Evolutionary conservation across 257 asterid genomes (phyloP).

Genomic region (Solanum okadae): DNA sequence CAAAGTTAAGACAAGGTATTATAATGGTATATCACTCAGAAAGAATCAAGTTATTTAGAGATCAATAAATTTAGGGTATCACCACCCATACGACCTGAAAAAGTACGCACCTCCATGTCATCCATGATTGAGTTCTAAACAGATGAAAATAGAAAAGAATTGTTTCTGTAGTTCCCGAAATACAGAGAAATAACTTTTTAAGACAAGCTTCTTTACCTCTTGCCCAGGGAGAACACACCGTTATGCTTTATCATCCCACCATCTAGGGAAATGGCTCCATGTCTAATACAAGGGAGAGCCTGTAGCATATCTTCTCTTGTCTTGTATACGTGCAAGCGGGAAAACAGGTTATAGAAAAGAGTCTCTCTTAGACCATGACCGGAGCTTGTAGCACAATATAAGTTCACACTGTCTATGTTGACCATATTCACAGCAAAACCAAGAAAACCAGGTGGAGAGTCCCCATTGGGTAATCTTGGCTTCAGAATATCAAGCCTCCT

Average conservation of each 20-base stretch:
- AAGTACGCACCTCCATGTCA: neutral
- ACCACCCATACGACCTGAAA: neutral
- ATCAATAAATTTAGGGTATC: neutral
- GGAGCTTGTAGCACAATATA: conserved; percentile 20
- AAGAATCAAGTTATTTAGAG: neutral
- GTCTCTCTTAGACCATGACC: conserved; percentile 74
- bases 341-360: conserved; percentile 65
- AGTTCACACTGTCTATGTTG: conserved; percentile 33
- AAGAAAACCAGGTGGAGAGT: conserved; percentile 73
- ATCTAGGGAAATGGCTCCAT: conserved; percentile 80
- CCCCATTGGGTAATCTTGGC: conserved; percentile 59
- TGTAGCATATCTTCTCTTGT: conserved; percentile 66
- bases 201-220: conserved; percentile 40
- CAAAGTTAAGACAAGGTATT: neutral
- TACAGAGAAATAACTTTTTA: neutral
- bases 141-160: neutral
- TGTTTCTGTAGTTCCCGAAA: neutral
- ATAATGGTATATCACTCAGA: neutral
- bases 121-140: neutral
- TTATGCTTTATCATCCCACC: conserved; percentile 60
- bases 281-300: conserved; percentile 36
- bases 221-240: conserved; percentile 38
- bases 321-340: conserved; percentile 62
- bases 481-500: conserved; percentile 58
- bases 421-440: conserved; percentile 93